Evolutionary conservation across 371 early-diverging fungal species (phyloP), one percentile per base, ranked within the genome.

Genomic region (Rhizopus microsporus): DNA sequence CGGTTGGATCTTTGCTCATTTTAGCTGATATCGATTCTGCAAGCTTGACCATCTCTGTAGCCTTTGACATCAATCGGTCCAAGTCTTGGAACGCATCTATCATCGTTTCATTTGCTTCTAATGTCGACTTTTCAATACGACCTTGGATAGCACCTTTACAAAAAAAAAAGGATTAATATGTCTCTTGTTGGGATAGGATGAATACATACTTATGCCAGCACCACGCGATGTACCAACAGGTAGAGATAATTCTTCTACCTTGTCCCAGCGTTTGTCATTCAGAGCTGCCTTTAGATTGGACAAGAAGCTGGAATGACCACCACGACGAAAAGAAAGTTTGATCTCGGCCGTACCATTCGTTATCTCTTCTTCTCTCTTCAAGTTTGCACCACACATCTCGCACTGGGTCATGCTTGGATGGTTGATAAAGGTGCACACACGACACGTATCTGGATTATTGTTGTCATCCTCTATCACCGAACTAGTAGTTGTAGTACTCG

Each of bases 31-130:
- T 92, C 30, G 90, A 82, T 69, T 91, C 85, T 0, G 93, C 88
- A n/a, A 92, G 64, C 50, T 78, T 74, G 1, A 87, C 94, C 92
- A 96, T 93, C 53, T 93, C 91, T 4, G 86, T 81, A 0, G 95
- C 95, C 67, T 90, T 93, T 32, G 81, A 81, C 84, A 92, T 93
- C 44, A 96, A 68, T 30, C 85, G 86, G 38, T 93, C 87, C 35
- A 96, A 66, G 60, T 96, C 97, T 39, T 82, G 77, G 66, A 96
- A 96, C 0, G 94, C 96, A 39, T 89, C 82, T 38, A 75, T 67
- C 43, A 96, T 75, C 0, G 91, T 86, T 37, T 82, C 82, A 31
- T 87, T 88, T 9, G 85, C 78, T 33, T 77, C 85, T 32, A 82
- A 60, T 54, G 85, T 84, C 12, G 77, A 71, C 49, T 84, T 75